Conservation (phyloP, 352 stramenopile genomes). For the Phytophthora megakarya region DNA sequence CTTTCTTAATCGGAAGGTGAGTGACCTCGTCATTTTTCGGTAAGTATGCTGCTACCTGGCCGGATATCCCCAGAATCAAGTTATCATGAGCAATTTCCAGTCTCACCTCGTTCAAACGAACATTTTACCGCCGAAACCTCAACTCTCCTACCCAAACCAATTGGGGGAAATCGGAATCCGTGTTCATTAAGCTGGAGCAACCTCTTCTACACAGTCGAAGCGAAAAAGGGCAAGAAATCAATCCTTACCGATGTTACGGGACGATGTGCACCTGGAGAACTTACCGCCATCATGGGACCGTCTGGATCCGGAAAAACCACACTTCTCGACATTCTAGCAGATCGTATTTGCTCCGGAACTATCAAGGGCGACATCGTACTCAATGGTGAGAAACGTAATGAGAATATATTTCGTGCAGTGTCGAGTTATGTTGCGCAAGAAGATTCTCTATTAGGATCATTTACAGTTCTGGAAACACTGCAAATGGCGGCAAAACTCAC, state of each 20-base stretch:
- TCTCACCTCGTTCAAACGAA: conserved; percentile 14
- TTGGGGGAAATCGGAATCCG: conserved; percentile 4
- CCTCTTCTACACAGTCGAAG: conserved; percentile 24
- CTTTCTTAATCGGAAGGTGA: not conserved
- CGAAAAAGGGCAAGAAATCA: conserved; percentile 38
- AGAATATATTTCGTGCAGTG: conserved; percentile 41
- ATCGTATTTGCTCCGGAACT: conserved; percentile 37
- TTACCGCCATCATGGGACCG: conserved; percentile 69
- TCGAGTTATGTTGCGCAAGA: conserved; percentile 69
- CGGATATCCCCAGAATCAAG: not conserved
- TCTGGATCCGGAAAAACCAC: conserved; percentile 70
- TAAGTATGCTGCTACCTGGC: not conserved
- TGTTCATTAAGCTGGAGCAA: conserved; percentile 28
- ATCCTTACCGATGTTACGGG: conserved; percentile 66
- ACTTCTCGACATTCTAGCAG: conserved; percentile 69
- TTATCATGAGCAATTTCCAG: conserved; percentile 9
- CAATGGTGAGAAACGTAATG: conserved; percentile 44
- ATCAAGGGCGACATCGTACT: conserved; percentile 53
- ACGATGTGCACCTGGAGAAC: conserved; percentile 52
- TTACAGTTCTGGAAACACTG: conserved; percentile 68
- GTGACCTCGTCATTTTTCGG: not conserved
- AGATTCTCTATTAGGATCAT: conserved; percentile 57
- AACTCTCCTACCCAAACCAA: not conserved
- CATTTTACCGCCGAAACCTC: conserved; percentile 14
- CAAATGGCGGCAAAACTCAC: conserved; percentile 56